Base-by-base conservation (phyloP, 2,329 filamentous ascomycete species). In the Malbranchea zuffiana region DNA sequence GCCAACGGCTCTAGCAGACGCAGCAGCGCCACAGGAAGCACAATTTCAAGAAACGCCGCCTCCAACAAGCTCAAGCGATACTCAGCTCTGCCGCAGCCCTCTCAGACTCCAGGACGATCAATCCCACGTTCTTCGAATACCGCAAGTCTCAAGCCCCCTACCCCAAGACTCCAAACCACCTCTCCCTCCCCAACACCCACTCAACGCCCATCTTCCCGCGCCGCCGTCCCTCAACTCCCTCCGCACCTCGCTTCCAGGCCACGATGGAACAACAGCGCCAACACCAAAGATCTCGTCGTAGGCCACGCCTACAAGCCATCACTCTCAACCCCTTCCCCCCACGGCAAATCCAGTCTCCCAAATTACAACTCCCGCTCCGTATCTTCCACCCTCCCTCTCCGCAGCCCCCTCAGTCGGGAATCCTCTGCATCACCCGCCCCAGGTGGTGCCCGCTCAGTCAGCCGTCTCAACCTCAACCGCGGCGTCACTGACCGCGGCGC, bases 211-310 rank as follows among this genome's bases (percentile, higher is more conserved):
- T 18, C 19, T 12, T 42, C 40, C 6, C 17, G 35, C 6, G 21
- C 16, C 13, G 7, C 47, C 67, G 11, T 56, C 54, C 12, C 51
- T 61, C 21, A 23, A 12, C 11, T 21, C 10, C 21, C 24, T 31
- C 17, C 26, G 26, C 6, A 21, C 23, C 15, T 19, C 12, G 26
- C n/a, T n/a, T 31, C 26, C 8, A 75, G 80, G 34, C 83, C 83
- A 3, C 71, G 76, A 40, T 90, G 83, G 83, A 88, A 78, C 51
- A 53, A 51, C 7, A 81, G 77, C 19, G 74, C 76, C 4, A 84
- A 80, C 49, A 71, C 73, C 3, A 62, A 62, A 5, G 71, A 76
- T 43, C 63, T 76, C n/a, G 69, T 79, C 20, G 71, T 74, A n/a
- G 76, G 78, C 17, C 77, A 81, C 55, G 74, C 75, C 53, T 80